These are phyloP conservation scores for Glaciozyma martinii DNA, from an alignment of 768 basidiomycete species.

Conservation along the genomic window DNA sequence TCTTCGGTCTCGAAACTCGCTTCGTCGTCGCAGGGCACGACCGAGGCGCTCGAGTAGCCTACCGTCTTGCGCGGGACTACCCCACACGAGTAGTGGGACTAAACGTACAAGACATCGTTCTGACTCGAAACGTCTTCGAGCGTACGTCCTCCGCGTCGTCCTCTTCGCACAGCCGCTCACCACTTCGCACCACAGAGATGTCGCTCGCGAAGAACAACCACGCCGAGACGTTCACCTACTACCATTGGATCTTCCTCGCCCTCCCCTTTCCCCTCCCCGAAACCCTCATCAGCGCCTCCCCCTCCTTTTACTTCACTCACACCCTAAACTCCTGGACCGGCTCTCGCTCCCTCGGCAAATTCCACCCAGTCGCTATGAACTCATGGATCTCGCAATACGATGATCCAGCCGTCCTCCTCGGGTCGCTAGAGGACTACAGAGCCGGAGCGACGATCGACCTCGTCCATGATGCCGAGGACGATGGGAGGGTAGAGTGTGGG, in stretches of 20 bases:
- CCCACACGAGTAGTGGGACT: constrained; percentile 33
- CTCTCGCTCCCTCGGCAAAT: not conserved
- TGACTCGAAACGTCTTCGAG: constrained; percentile 35
- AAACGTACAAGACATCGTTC: constrained; percentile 39
- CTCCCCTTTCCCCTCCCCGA: not conserved
- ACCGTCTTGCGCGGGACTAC: constrained; percentile 37
- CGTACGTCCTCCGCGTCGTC: constrained; percentile 21
- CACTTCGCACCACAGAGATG: not conserved
- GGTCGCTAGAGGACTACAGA: constrained; percentile 38
- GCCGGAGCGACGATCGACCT: constrained; percentile 38
- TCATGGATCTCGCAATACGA: constrained; percentile 1
- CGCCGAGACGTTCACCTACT: not conserved
- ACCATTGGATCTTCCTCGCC: constrained; percentile 11
- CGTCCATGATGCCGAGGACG: constrained; percentile 35
- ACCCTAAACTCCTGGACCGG: constrained; percentile 6
- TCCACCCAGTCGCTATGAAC: not conserved
- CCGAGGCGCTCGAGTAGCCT: constrained; percentile 38
- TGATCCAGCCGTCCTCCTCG: not conserved
- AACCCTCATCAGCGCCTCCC: not conserved
- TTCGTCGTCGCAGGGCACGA: constrained; percentile 38
- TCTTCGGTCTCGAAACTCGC: constrained; percentile 27
- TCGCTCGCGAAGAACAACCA: not conserved
- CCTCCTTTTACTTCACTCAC: not conserved
- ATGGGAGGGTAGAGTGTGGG: not conserved
- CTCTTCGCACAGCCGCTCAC: constrained; percentile 29